These are phyloP conservation scores for Hymenoscyphus linearis DNA, from an alignment of 2,329 filamentous ascomycete species.

Conservation along the genomic window DNA sequence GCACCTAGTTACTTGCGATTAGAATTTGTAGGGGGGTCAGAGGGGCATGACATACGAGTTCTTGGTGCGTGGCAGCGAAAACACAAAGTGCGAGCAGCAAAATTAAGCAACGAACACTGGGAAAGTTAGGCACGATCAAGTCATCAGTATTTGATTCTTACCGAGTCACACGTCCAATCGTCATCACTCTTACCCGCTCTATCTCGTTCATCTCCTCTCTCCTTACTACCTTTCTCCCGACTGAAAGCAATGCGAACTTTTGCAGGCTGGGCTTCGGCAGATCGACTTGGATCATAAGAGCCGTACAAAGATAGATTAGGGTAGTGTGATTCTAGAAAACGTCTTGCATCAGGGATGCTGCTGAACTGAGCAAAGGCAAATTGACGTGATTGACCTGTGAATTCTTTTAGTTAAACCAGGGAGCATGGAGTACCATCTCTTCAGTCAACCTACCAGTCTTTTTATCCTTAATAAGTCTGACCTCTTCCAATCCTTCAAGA, in stretches of 20 bases:
- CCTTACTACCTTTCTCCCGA: conserved; percentile 43
- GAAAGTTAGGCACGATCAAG: conserved; percentile 12
- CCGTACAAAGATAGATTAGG: conserved; percentile 46
- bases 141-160: conserved; percentile 27
- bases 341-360: conserved; percentile 42
- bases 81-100: conserved; percentile 48
- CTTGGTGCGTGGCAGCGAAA: conserved; percentile 52
- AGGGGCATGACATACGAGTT: conserved; percentile 39
- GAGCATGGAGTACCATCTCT: background rate
- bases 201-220: conserved; percentile 27
- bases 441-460: conserved; percentile 42
- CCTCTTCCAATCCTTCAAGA: conserved; percentile 48
- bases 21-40: conserved; percentile 10
- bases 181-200: conserved; percentile 41
- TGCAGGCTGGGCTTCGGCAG: conserved; percentile 37
- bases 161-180: conserved; percentile 52
- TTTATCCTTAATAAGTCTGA: conserved; percentile 52
- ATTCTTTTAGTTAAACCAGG: background rate
- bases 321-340: conserved; percentile 48
- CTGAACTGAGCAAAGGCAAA: conserved; percentile 53
- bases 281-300: conserved; percentile 35
- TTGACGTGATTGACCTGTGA: conserved; percentile 45
- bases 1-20: conserved; percentile 27
- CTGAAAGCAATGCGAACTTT: conserved; percentile 43
- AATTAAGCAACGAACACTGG: conserved; percentile 53